These are phyloP conservation scores for Alnus rubra DNA, from an alignment of 306 rosid genomes.

Conservation along the genomic window DNA sequence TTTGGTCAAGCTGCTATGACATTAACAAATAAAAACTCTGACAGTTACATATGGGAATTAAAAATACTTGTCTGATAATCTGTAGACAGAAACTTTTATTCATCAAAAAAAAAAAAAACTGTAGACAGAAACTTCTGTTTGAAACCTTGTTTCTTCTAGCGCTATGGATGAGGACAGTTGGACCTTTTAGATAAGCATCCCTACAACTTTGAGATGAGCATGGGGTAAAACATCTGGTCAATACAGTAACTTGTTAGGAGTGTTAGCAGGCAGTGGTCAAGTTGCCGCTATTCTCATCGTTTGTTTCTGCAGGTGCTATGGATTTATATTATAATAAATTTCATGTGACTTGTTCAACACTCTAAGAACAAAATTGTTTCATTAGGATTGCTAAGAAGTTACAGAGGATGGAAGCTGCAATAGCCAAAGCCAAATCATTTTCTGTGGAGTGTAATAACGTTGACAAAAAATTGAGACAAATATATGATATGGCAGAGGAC, in stretches of 20 bases:
- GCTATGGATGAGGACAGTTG: neutral
- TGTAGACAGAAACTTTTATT: neutral
- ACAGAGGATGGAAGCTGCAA: conserved; percentile 58
- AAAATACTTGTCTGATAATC: neutral
- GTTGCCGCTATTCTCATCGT: neutral
- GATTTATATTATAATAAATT: conserved; percentile 6
- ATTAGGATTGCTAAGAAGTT: conserved; percentile 68
- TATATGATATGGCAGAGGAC: conserved; percentile 91
- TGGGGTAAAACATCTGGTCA: neutral
- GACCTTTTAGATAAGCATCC: neutral
- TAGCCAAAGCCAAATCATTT: conserved; percentile 69
- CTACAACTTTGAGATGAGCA: neutral
- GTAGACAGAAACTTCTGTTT: neutral
- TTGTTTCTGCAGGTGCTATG: conserved; percentile 17
- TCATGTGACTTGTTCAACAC: conserved; percentile 7
- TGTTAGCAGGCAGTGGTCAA: neutral
- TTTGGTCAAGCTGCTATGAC: neutral
- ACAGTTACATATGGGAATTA: neutral
- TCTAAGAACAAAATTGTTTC: conserved; percentile 36
- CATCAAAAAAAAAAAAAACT: too few species aligned
- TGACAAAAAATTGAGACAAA: conserved; percentile 95
- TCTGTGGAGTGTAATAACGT: conserved; percentile 83
- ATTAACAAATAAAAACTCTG: neutral
- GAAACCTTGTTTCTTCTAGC: neutral
- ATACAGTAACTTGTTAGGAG: neutral